Conservation (phyloP, 139 green algal species). For the Haematococcus sp. region DNA sequence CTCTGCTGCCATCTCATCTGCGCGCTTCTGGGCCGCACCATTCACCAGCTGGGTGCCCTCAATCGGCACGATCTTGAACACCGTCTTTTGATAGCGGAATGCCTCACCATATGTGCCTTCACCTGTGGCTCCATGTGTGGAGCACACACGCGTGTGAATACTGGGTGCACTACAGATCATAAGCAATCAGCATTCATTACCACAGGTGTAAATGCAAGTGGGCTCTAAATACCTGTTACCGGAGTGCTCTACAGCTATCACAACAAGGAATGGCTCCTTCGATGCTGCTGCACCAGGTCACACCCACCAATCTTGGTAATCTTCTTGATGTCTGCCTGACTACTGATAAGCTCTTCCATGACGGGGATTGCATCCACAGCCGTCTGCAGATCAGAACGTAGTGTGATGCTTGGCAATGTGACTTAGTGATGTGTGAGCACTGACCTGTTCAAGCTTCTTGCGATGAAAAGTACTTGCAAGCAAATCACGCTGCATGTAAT, state of each 20-base stretch:
- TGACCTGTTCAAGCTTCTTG: too few species aligned
- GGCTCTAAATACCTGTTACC: too few species aligned
- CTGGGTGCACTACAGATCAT: not conserved
- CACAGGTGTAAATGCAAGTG: too few species aligned
- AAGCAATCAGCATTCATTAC: not conserved
- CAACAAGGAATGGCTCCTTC: too few species aligned
- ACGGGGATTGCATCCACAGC: constrained; percentile 29
- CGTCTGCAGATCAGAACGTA: constrained; percentile 7
- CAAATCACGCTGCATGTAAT: too few species aligned
- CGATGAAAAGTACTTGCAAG: too few species aligned
- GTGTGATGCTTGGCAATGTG: too few species aligned
- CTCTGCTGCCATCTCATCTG: constrained; percentile 76
- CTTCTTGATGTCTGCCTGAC: constrained; percentile 42
- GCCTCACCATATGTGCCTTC: constrained; percentile 95
- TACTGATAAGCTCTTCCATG: constrained; percentile 59
- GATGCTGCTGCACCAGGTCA: not conserved
- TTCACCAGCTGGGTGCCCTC: constrained; percentile 80
- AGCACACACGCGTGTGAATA: constrained; percentile 12
- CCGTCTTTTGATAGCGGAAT: constrained; percentile 26
- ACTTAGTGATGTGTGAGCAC: too few species aligned
- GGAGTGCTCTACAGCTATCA: too few species aligned
- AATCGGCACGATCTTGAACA: constrained; percentile 95
- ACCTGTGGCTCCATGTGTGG: constrained; percentile 46
- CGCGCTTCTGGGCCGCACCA: constrained; percentile 60
- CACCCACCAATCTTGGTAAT: constrained; percentile 23